Evolutionary conservation across 805 yeast species (phyloP).

Genomic region (Candida cerambycidarum): DNA sequence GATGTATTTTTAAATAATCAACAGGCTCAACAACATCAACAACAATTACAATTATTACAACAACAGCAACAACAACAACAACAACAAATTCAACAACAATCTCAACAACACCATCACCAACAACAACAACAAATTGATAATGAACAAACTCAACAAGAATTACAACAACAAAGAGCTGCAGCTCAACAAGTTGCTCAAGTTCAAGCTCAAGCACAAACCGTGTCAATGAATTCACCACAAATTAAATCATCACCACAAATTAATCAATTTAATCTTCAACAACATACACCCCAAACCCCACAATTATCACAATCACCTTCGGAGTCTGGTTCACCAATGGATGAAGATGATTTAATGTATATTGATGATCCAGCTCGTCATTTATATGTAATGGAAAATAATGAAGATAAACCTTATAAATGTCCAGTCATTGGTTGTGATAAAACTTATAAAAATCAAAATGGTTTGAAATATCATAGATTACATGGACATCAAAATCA

Average conservation of each 20-base stretch:
- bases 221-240: conserved; percentile 1
- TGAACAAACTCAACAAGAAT: conserved; percentile 15
- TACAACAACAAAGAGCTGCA: conserved; percentile 10
- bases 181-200: conserved; percentile 14
- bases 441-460: conserved; percentile 95
- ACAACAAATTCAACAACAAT: conserved; percentile 12
- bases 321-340: conserved; percentile 33
- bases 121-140: conserved; percentile 16
- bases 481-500: conserved; percentile 97
- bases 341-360: conserved; percentile 65
- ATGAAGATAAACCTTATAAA: conserved; percentile 90
- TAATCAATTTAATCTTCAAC: conserved; percentile 10
- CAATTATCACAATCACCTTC: conserved; percentile 18
- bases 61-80: conserved; percentile 19
- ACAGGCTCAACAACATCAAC: conserved; percentile 19
- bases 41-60: conserved; percentile 19
- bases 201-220: conserved; percentile 8
- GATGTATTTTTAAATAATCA: conserved; percentile 73
- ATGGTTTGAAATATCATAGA: conserved; percentile 93
- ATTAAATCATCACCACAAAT: conserved; percentile 8
- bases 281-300: conserved; percentile 16
- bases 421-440: conserved; percentile 99
- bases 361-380: conserved; percentile 97
- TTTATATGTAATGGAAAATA: conserved; percentile 85
- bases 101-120: conserved; percentile 18